Evolutionary conservation across 2,329 filamentous ascomycete species (phyloP), one percentile per base, ranked within the genome.

Genomic region (Grosmannia clavigera): DNA sequence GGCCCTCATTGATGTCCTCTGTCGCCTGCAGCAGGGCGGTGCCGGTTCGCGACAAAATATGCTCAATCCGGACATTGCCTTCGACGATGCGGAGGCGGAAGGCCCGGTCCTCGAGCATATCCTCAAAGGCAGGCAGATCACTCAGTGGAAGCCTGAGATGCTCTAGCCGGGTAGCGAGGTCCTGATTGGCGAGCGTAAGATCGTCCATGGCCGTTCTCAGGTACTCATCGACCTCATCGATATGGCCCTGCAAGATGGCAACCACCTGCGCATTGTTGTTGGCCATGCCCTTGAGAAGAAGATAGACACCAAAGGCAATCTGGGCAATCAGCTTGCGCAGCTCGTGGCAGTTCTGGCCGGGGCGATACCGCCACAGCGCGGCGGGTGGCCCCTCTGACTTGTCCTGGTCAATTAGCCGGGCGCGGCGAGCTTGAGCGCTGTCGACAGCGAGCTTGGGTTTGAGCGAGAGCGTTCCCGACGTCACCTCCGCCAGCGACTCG

Each of bases 181-280:
- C 94, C 62, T 83, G 78, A 53, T 85, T 81, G 5, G 91, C 90
- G 58, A 91, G 76, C 54, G 87, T 81, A 58, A 96, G 84, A 70
- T 96, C 92, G 67, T 95, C 91, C 52, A 90, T 83, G 0, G 90
- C 88, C 22, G 88, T 84, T 71, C 95, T 90, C 40, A 97, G 76
- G 68, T 96, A 96, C 67, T 87, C 86, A 72, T 97, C 94, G 35
- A 97, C 83, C 71, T 97, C 92, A 68, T 96, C 89, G 62, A 97
- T 94, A 71, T 97, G 92, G 16, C 83, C 85, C 69, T 96, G 90
- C 60, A 97, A 78, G 58, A 97, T 97, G 64, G 81, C 85, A 64
- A 96, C 86, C 14, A 96, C 92, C 70, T 95, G 89, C 40, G 84
- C 80, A 65, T 95, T 88, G 66, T 90, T 95, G 72, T 92, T 95